Percentiles rank a stretch among this genome's conserved stretches.
Conservation (phyloP, 108 stramenopile species). For the Cylindrotheca fusiformis region DNA sequence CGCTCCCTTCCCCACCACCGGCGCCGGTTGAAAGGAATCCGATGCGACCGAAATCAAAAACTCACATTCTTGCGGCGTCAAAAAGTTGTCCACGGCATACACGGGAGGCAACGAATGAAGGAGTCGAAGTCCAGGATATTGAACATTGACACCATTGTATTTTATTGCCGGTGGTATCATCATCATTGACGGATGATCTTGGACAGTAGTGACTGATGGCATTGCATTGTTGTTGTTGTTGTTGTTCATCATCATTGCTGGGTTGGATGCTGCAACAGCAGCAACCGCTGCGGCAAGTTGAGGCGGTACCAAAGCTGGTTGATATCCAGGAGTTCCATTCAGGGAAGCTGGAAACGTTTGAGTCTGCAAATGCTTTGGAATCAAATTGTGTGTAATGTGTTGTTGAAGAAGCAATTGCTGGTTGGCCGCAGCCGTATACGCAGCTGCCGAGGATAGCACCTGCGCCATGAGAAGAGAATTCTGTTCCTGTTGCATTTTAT, state of each 20-base stretch:
- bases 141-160: slow-evolving; percentile 86
- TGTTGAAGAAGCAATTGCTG: slow-evolving; percentile 1
- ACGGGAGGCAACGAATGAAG: slow-evolving; percentile 71
- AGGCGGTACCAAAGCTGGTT: slow-evolving; percentile 28
- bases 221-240: slow-evolving; percentile 9
- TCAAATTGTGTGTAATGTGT: slow-evolving; percentile 39
- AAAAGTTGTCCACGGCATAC: slow-evolving; percentile 73
- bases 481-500: slow-evolving; percentile 8
- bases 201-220: slow-evolving; percentile 42
- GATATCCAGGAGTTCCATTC: slow-evolving; percentile 35
- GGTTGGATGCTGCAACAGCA: slow-evolving; percentile 2
- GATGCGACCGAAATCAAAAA: slow-evolving; percentile 64
- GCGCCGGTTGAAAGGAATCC: slow-evolving; percentile 76
- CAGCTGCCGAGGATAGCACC: no score
- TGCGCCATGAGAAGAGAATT: slow-evolving; percentile 1
- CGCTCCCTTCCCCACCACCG: slow-evolving; percentile 78
- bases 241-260: slow-evolving; percentile 6
- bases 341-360: slow-evolving; percentile 25
- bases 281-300: neutral
- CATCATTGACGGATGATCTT: slow-evolving; percentile 53
- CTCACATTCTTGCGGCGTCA: slow-evolving; percentile 76
- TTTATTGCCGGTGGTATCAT: neutral
- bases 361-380: slow-evolving; percentile 39
- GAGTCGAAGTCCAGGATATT: slow-evolving; percentile 67
- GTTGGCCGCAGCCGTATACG: neutral